A percentile compares a stretch with the other conserved stretches of the same genome.
These are phyloP conservation scores for Cyamopsis tetragonoloba DNA, from an alignment of 306 rosid species.

Conservation along the genomic window DNA sequence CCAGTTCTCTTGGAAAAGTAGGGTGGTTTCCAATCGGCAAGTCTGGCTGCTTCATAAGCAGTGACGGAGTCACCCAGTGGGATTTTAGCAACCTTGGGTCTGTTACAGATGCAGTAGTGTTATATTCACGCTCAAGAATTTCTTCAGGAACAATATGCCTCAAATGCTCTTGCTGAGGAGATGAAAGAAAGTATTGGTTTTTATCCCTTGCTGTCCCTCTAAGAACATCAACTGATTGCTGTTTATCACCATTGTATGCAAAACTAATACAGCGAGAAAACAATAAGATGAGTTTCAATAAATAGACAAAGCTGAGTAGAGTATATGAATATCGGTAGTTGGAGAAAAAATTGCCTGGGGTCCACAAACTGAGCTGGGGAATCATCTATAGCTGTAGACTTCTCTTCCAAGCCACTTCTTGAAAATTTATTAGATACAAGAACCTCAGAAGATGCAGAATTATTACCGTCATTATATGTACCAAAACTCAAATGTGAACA, in stretches of 20 bases:
- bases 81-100: conserved; percentile 32
- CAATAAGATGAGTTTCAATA: conserved; percentile 15
- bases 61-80: conserved; percentile 31
- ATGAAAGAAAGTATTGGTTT: conserved; percentile 28
- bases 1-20: conserved; percentile 39
- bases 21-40: conserved; percentile 30
- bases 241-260: conserved; percentile 27
- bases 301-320: conserved; percentile 12
- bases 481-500: conserved; percentile 81
- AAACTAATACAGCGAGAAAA: conserved; percentile 32
- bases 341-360: conserved; percentile 41
- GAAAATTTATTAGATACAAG: conserved; percentile 30
- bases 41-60: conserved; percentile 42
- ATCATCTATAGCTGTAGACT: conserved; percentile 32
- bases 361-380: conserved; percentile 29
- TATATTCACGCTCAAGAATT: conserved; percentile 32
- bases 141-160: conserved; percentile 33
- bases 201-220: conserved; percentile 30
- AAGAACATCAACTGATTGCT: conserved; percentile 26
- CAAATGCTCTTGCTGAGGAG: conserved; percentile 36
- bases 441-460: conserved; percentile 35
- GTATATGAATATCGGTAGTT: conserved; percentile 10
- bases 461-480: conserved; percentile 39
- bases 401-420: conserved; percentile 40
- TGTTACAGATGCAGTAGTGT: conserved; percentile 21